phyloP scores from a whole-genome alignment of 2,329 filamentous ascomycete genomes.

The Claviceps digitariae region DNA sequence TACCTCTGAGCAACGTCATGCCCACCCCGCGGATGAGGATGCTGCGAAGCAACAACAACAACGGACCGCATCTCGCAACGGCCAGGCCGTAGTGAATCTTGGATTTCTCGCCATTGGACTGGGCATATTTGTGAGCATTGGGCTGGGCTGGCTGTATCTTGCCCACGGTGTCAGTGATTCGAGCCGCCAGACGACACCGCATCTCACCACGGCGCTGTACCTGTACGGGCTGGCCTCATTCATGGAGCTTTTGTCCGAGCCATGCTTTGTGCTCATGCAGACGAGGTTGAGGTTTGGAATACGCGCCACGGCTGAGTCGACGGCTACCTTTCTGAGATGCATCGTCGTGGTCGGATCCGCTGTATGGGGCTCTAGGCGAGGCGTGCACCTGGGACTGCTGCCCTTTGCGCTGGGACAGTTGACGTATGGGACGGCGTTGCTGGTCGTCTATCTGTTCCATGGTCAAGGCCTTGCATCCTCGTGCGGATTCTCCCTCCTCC shows the following conservation, averaged over 20 bases:
- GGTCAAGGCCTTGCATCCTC: constrained; percentile 41
- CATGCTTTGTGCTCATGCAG: constrained; percentile 79
- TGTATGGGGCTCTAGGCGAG: constrained; percentile 39
- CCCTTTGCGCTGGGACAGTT: constrained; percentile 85
- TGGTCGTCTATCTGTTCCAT: constrained; percentile 55
- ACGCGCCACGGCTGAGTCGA: constrained; percentile 70
- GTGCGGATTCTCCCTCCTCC: constrained; percentile 57
- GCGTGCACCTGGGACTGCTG: constrained; percentile 54
- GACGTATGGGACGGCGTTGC: constrained; percentile 55
- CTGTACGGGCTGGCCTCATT: constrained; percentile 44
- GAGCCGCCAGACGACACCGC: constrained; percentile 47
- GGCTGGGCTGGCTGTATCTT: constrained; percentile 57
- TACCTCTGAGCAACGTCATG: background rate
- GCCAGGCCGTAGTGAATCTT: constrained; percentile 76
- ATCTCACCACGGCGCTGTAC: constrained; percentile 40
- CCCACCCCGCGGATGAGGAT: background rate
- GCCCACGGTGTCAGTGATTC: constrained; percentile 32
- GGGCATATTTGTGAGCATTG: constrained; percentile 49
- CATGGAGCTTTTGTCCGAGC: constrained; percentile 73
- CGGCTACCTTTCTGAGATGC: constrained; percentile 67
- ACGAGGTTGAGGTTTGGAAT: constrained; percentile 67
- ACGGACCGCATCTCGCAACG: constrained; percentile 19
- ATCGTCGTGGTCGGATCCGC: constrained; percentile 58
- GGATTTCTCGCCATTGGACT: constrained; percentile 65
- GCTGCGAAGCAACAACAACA: background rate